Evolutionary conservation across 441 rosid species (phyloP), one percentile per base, ranked within the genome.

Genomic region (Arabidopsis lyrata): DNA sequence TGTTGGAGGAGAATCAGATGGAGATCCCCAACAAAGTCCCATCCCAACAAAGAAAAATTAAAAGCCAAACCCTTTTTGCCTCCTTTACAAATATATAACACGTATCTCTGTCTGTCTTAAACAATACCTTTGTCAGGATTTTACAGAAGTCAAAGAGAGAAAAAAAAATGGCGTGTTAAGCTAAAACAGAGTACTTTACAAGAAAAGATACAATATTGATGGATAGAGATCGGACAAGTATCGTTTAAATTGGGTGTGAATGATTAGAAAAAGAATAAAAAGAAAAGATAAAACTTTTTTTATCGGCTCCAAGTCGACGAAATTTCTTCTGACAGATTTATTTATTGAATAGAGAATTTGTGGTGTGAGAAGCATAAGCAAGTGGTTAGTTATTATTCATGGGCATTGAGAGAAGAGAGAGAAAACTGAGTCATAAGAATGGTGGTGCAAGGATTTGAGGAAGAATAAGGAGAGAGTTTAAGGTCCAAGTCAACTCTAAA

Each of bases 1-100:
- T 45, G 77, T 59, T 42, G 85, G 13, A 61, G 83, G 78, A 83
- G 79, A 77, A 67, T 73, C 64, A 80, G 85, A 79, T 42, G 73
- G 39, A 79, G 88, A 85, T 62, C 83, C 66, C 85, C 95, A 93
- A 56, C 93, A 88, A 80, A 54, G 82, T 58, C 98, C 92, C 97
- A 93, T 90, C 58, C 58, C 54, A 29, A 49, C 63, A 39, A 65
- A 57, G 45, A 4, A 54, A 29, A 56, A 55, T 31, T 16, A 41
- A 66, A 34, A 36, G 39, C 60, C 58, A 66, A 45, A 7, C 15
- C 10, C 22, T 55, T 60, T 34, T 48, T 10, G 3, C 16, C 9
- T 4, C 34, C 24, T 47, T 20, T 16, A 36, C 52, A 59, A 60
- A 50, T 59, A 65, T 47, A 48, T 32, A 56, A 56, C 45, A 61